phyloP scores from a whole-genome alignment of 331 rosid species.

The Ulmus americana region DNA sequence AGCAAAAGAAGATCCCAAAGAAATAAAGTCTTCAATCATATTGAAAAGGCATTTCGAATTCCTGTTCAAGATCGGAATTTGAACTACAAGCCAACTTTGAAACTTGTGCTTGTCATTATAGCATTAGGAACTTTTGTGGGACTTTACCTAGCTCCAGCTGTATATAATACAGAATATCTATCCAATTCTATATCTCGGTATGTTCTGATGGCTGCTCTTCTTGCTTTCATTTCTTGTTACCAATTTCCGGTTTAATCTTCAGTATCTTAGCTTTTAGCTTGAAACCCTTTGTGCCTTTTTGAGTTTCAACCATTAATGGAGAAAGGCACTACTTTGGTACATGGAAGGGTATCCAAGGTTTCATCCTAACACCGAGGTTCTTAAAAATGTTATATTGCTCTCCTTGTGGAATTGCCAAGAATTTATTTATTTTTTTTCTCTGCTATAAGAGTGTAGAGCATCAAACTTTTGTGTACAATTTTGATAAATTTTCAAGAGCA shows the following conservation, averaged over 20 bases:
- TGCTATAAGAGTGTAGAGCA: neutral
- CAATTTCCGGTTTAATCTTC: slow-evolving; percentile 8
- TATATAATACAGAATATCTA: slow-evolving; percentile 58
- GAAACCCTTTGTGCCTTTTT: too few species aligned
- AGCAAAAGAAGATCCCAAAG: slow-evolving; percentile 63
- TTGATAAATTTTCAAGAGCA: slow-evolving; percentile 5
- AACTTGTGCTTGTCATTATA: slow-evolving; percentile 58
- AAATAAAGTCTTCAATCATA: slow-evolving; percentile 56
- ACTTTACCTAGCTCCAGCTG: slow-evolving; percentile 63
- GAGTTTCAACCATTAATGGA: too few species aligned
- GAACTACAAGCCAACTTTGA: slow-evolving; percentile 73
- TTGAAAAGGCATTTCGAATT: slow-evolving; percentile 47
- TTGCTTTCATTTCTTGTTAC: slow-evolving; percentile 19
- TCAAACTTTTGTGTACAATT: neutral
- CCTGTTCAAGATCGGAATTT: slow-evolving; percentile 53
- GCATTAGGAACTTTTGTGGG: slow-evolving; percentile 62
- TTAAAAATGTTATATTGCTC: neutral
- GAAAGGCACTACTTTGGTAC: neutral
- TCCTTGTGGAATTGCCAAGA: neutral
- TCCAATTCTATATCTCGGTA: slow-evolving; percentile 51
- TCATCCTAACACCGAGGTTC: neutral
- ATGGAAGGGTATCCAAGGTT: neutral
- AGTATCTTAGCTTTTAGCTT: neutral
- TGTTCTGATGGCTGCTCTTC: slow-evolving; percentile 20
- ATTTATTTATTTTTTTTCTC: neutral